Conservation (phyloP, 495 filamentous ascomycete genomes). For the Xylaria palmicola region DNA sequence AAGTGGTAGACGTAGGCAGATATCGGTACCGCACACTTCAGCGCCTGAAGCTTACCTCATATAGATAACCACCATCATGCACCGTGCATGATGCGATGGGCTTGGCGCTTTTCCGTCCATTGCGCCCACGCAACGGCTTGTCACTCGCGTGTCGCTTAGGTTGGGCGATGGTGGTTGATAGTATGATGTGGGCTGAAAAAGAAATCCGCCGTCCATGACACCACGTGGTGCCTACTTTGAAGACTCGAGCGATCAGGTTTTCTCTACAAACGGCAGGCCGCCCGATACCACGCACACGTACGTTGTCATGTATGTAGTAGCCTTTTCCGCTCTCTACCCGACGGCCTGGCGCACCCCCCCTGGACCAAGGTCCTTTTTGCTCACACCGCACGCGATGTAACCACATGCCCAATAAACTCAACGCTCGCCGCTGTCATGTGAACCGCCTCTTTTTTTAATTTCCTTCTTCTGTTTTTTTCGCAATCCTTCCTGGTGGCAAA, state of each 20-base stretch:
- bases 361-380: neutral
- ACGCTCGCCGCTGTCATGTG: neutral
- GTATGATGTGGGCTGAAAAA: no score
- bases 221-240: no score
- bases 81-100: neutral
- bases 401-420: neutral
- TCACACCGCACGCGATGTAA: slow-evolving; percentile 6
- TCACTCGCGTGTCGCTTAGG: no score
- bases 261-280: neutral
- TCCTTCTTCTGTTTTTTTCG: no score
- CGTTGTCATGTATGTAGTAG: neutral
- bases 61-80: neutral
- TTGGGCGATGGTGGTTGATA: no score
- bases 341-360: slow-evolving; percentile 5
- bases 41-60: neutral
- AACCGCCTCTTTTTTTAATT: neutral
- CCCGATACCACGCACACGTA: neutral
- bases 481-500: slow-evolving; percentile 11
- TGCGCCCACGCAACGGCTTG: neutral
- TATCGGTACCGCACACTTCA: no score
- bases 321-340: neutral
- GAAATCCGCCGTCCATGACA: no score
- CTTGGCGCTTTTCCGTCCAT: neutral
- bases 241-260: neutral
- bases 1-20: neutral